Evolutionary conservation across 2,329 filamentous ascomycete species (phyloP).

Genomic region (Colletotrichum lupini): DNA sequence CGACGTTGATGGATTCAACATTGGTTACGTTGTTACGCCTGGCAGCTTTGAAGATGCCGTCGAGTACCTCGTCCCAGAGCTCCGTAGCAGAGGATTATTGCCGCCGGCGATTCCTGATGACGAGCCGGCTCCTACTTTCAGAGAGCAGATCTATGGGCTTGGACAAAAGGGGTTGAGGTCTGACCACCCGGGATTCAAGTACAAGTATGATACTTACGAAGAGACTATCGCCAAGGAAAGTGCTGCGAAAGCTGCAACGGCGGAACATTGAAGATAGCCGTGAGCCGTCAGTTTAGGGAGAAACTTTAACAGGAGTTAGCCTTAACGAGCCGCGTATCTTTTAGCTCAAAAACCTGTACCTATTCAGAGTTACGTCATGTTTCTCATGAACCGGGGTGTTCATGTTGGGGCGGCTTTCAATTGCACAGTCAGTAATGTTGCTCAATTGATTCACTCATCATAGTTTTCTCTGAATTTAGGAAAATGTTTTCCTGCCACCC

Average conservation of each 20-base stretch:
- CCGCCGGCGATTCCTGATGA: not conserved
- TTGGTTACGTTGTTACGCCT: conserved; percentile 55
- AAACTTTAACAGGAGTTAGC: too few species aligned
- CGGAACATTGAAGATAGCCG: not conserved
- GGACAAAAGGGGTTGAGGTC: conserved; percentile 20
- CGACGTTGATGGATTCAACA: conserved; percentile 54
- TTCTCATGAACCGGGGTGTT: too few species aligned
- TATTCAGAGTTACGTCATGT: too few species aligned
- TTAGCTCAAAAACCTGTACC: too few species aligned
- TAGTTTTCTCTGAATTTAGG: too few species aligned
- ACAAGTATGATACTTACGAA: conserved; percentile 22
- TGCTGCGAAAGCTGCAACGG: not conserved
- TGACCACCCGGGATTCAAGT: conserved; percentile 16
- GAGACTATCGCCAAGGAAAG: conserved; percentile 9
- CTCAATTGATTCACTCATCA: too few species aligned
- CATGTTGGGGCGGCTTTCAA: too few species aligned
- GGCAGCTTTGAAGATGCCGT: conserved; percentile 48
- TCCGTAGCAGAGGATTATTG: conserved; percentile 40
- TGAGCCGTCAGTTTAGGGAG: not conserved
- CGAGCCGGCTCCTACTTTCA: not conserved
- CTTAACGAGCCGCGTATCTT: too few species aligned
- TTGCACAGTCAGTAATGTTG: too few species aligned
- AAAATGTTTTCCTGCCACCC: not conserved
- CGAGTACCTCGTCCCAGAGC: conserved; percentile 43
- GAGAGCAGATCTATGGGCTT: conserved; percentile 16